phyloP scores from a whole-genome alignment of 306 rosid species.

The Cicer arietinum region DNA sequence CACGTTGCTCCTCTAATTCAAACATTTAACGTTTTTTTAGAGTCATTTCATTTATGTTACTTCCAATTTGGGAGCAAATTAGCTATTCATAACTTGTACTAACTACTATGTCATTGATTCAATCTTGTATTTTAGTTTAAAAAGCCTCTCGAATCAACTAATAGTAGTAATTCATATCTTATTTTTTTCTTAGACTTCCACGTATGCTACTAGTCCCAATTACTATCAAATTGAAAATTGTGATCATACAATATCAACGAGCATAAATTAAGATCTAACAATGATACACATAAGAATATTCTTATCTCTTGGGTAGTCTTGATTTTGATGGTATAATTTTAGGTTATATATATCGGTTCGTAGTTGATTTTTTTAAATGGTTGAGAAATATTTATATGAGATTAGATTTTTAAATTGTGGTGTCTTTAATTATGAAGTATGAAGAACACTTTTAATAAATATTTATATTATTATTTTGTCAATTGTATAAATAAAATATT shows the following conservation, averaged over 20 bases:
- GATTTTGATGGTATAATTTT: too few relatives aligned
- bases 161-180: neutral
- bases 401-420: too few relatives aligned
- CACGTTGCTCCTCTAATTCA: constrained; percentile 27
- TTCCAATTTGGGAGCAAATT: neutral
- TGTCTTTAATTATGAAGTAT: too few relatives aligned
- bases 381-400: too few relatives aligned
- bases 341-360: too few relatives aligned
- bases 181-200: neutral
- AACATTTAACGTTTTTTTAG: neutral
- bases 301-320: too few relatives aligned
- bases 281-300: too few relatives aligned
- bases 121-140: neutral
- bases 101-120: neutral
- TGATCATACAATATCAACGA: neutral
- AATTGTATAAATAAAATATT: too few relatives aligned
- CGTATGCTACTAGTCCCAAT: neutral
- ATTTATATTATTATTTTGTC: too few relatives aligned
- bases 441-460: accelerated
- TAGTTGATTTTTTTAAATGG: too few relatives aligned
- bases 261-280: too few relatives aligned
- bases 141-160: neutral
- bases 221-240: neutral
- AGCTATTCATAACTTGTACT: neutral
- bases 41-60: neutral